Percentiles rank a stretch among this genome's conserved stretches.
These are phyloP conservation scores for Haplographium delicatum DNA, from an alignment of 495 filamentous ascomycete species.

Conservation along the genomic window DNA sequence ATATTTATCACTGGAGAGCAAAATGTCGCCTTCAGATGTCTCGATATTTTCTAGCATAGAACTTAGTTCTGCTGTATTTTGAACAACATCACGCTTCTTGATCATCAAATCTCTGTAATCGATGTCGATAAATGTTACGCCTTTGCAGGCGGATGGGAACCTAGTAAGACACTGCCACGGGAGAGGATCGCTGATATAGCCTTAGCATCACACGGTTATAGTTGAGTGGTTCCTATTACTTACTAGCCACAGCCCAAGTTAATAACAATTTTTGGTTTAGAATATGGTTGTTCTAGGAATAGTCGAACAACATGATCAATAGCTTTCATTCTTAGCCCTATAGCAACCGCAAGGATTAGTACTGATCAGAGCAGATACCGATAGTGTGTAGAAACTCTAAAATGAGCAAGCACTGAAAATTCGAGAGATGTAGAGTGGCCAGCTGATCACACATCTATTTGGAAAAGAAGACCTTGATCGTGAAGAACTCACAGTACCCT, in stretches of 20 bases:
- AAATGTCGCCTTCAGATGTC: conserved; percentile 35
- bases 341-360: conserved; percentile 9
- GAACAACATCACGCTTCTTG: conserved; percentile 65
- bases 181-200: conserved; percentile 66
- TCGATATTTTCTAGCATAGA: conserved; percentile 39
- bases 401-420: background rate
- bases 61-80: conserved; percentile 49
- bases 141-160: conserved; percentile 47
- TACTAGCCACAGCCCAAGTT: conserved; percentile 92
- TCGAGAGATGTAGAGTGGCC: too few relatives aligned
- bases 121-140: conserved; percentile 73
- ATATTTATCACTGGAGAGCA: conserved; percentile 65
- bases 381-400: too few relatives aligned
- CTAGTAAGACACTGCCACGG: conserved; percentile 75
- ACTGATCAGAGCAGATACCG: too few relatives aligned
- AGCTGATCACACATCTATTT: too few relatives aligned
- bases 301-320: conserved; percentile 65
- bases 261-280: conserved; percentile 66
- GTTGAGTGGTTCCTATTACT: conserved; percentile 31
- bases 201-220: conserved; percentile 2
- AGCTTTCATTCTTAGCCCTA: conserved; percentile 76
- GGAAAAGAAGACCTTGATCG: too few relatives aligned
- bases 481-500: conserved; percentile 57
- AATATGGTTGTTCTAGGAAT: conserved; percentile 58
- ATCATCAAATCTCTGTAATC: conserved; percentile 79